phyloP scores from a whole-genome alignment of 371 early-diverging fungal genomes.

The Apophysomyces elegans region DNA sequence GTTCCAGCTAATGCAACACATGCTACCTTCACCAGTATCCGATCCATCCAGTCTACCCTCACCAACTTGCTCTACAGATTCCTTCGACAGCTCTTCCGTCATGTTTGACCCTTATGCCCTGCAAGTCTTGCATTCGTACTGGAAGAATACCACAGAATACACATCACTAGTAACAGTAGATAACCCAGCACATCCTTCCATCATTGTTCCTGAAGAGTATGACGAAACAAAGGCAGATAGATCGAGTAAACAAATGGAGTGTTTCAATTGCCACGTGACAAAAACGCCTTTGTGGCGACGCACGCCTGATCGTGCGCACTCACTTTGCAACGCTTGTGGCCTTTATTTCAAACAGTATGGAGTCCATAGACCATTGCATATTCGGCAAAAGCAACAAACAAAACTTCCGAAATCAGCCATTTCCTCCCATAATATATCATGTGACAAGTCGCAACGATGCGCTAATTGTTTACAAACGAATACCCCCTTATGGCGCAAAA shows the following conservation, averaged over 20 bases:
- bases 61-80: constrained; percentile 19
- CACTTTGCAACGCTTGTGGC: constrained; percentile 87
- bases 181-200: constrained; percentile 13
- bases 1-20: not conserved
- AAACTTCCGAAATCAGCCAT: not conserved
- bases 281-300: constrained; percentile 86
- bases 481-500: constrained; percentile 90
- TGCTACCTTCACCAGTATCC: not conserved
- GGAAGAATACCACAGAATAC: not conserved
- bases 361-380: constrained; percentile 69
- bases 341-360: constrained; percentile 79
- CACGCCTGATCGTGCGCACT: constrained; percentile 76
- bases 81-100: constrained; percentile 12
- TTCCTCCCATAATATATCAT: not conserved
- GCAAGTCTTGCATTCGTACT: constrained; percentile 12
- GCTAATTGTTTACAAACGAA: constrained; percentile 83
- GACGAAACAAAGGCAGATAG: constrained; percentile 23
- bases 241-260: constrained; percentile 69
- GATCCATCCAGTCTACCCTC: constrained; percentile 16
- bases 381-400: constrained; percentile 58
- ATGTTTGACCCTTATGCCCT: constrained; percentile 32
- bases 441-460: constrained; percentile 42
- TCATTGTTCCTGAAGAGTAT: constrained; percentile 8
- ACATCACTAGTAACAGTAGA: not conserved
- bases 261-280: constrained; percentile 82